Conservation (phyloP, 1,284 basidiomycete species). For the Acaromyces ingoldii region DNA sequence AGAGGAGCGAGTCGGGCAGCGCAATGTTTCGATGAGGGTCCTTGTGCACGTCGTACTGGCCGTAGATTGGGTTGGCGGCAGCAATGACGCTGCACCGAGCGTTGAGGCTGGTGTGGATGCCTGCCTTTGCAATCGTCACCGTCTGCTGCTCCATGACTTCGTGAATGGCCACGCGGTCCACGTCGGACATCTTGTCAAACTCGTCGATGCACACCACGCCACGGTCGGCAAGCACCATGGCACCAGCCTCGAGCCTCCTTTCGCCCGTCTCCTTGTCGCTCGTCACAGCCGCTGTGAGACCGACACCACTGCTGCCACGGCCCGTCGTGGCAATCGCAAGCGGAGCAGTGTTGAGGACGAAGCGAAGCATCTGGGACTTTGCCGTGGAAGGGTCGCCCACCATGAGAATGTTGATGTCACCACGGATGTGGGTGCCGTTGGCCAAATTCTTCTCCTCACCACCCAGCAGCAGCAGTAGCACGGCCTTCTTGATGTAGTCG, state of each 20-base stretch:
- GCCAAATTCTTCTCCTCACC: conserved; percentile 96
- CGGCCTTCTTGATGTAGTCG: conserved; percentile 90
- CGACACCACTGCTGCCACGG: conserved; percentile 92
- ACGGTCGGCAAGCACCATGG: conserved; percentile 99
- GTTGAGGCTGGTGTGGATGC: conserved; percentile 96
- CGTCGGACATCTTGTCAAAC: conserved; percentile 99
- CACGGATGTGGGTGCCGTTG: conserved; percentile 97
- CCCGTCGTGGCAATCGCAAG: conserved; percentile 97
- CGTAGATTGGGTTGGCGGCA: conserved; percentile 98
- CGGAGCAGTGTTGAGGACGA: conserved; percentile 92
- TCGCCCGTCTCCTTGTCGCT: conserved; percentile 95
- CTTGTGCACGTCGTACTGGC: conserved; percentile 99
- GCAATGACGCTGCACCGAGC: conserved; percentile 96
- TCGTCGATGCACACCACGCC: conserved; percentile 99
- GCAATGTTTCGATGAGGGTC: conserved; percentile 99
- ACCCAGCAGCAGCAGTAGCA: conserved; percentile 85
- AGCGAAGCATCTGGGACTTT: conserved; percentile 93
- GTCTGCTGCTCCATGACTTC: conserved; percentile 99
- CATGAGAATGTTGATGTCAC: conserved; percentile 99
- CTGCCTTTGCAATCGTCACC: conserved; percentile 97
- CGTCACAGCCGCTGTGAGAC: conserved; percentile 98
- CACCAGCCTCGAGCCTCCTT: conserved; percentile 90
- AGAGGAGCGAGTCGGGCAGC: conserved; percentile 92
- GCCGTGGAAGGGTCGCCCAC: conserved; percentile 98
- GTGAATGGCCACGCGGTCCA: conserved; percentile 98